Base-by-base conservation (phyloP, 1,139 yeast species). In the Suhomyces guaymorum region DNA sequence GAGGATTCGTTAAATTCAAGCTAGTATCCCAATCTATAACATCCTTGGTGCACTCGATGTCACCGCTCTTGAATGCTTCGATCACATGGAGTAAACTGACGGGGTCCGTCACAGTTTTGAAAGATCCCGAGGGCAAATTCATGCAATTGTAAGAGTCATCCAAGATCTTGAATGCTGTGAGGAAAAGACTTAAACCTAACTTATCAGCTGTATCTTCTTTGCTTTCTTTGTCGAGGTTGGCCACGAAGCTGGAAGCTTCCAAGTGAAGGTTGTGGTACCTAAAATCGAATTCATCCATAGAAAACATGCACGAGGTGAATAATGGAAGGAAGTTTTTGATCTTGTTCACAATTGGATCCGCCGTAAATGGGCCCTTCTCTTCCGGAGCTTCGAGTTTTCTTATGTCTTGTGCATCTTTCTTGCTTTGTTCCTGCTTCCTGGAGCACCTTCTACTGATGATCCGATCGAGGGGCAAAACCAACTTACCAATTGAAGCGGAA, bases 101-200 rank as follows among this genome's bases (percentile, higher is more conserved):
- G 31, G 44, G 53, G 33, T 36, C 44, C 7, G 46, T 32, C 4
- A 35, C 32, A 2, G 41, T 32, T 19, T 42, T 39, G 15, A 59
- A 44, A 1, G 69, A 54, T 7, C 61, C 59, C 1, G 72, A 58
- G 1, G 74, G 74, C 9, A 70, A 41, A 32, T 65, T 73, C 32
- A 70, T 45, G 38, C 66, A 58, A 28, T 53, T 54, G 23, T 62
- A 52, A 4, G 50, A 61, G 7, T 55, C 46, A 37, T 70, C 70
- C 33, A 41, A 52, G 4, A 67, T 23, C 28, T 50, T 61, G 14
- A 57, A 49, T 1, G 70, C 55, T 1, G 70, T 60, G 21, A 60
- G 28, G 32, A 48, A 47, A 17, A 54, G 31, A 15, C 48, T 41
- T 10, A 55, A 28, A 17, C 43, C 49, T 28, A 45, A 32, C 7